Evolutionary conservation across 306 rosid genomes (phyloP).

Genomic region (Psophocarpus tetragonolobus): DNA sequence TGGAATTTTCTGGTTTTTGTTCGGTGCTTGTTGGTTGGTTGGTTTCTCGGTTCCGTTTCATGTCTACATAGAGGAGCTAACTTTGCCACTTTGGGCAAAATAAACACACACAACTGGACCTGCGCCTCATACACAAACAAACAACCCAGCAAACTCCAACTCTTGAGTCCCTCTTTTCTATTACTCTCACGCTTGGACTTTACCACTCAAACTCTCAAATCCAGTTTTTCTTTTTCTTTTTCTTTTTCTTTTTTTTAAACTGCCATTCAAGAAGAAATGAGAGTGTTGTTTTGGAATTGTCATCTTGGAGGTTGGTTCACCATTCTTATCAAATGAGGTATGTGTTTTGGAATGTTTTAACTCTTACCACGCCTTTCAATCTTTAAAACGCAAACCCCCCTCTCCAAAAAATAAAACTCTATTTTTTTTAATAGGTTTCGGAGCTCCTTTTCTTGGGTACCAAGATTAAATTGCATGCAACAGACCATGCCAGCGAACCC

Average conservation of each 20-base stretch:
- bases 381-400: not conserved
- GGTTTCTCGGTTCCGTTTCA: slow-evolving; percentile 28
- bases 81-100: slow-evolving; percentile 41
- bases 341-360: slow-evolving; percentile 30
- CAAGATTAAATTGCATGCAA: slow-evolving; percentile 25
- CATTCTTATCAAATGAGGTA: slow-evolving; percentile 44
- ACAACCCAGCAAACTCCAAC: not conserved
- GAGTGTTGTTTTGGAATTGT: not conserved
- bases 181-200: not conserved
- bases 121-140: not conserved
- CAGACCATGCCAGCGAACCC: not conserved
- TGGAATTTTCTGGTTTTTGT: slow-evolving; percentile 47
- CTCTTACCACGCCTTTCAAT: slow-evolving; percentile 1
- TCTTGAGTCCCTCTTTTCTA: slow-evolving; percentile 33
- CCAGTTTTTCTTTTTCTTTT: slow-evolving; percentile 16
- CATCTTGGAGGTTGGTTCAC: slow-evolving; percentile 23
- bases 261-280: not conserved
- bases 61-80: slow-evolving; percentile 21
- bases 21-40: slow-evolving; percentile 50
- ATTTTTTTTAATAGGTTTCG: slow-evolving; percentile 30
- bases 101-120: not conserved
- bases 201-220: slow-evolving; percentile 1
- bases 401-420: not conserved
- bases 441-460: slow-evolving; percentile 7
- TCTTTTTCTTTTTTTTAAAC: not conserved